phyloP scores from a whole-genome alignment of 2,329 filamentous ascomycete species.

The Trichoderma brevicompactum region DNA sequence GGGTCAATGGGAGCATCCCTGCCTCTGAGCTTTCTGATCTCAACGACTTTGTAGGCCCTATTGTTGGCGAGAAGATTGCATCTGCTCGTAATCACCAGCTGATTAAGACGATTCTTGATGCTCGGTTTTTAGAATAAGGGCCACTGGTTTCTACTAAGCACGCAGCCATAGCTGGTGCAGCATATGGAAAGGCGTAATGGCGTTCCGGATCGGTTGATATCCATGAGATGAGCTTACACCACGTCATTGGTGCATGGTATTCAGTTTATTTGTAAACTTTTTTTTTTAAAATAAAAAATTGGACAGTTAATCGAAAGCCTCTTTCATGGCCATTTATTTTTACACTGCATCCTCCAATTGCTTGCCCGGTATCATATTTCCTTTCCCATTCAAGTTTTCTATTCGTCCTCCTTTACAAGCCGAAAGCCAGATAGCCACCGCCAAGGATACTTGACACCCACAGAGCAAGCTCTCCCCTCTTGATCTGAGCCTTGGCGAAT shows the following conservation, averaged over 20 bases:
- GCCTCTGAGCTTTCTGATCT: slow-evolving; percentile 52
- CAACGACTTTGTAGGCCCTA: slow-evolving; percentile 59
- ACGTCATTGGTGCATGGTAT: not conserved
- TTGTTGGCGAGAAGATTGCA: slow-evolving; percentile 55
- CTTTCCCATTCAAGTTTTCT: slow-evolving; percentile 1
- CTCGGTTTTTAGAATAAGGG: slow-evolving; percentile 55
- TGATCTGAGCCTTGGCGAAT: slow-evolving; percentile 54
- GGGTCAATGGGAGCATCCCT: slow-evolving; percentile 44
- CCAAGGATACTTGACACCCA: slow-evolving; percentile 53
- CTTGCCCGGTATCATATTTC: slow-evolving; percentile 1
- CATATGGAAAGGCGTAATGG: slow-evolving; percentile 35
- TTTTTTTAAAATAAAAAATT: slow-evolving; percentile 8
- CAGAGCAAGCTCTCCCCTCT: slow-evolving; percentile 52
- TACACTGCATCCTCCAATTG: slow-evolving; percentile 20
- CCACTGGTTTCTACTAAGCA: not conserved
- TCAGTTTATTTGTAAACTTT: slow-evolving; percentile 10
- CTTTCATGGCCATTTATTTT: slow-evolving; percentile 15
- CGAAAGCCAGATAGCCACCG: slow-evolving; percentile 52
- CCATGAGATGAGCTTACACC: slow-evolving; percentile 10
- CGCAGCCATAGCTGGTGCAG: not conserved
- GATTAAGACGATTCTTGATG: slow-evolving; percentile 58
- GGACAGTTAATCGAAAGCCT: slow-evolving; percentile 23
- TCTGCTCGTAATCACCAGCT: slow-evolving; percentile 52
- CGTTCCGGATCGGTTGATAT: slow-evolving; percentile 33
- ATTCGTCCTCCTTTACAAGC: slow-evolving; percentile 45